phyloP scores from a whole-genome alignment of 164 flowering plant genomes.

The Magnolia changhungtana region DNA sequence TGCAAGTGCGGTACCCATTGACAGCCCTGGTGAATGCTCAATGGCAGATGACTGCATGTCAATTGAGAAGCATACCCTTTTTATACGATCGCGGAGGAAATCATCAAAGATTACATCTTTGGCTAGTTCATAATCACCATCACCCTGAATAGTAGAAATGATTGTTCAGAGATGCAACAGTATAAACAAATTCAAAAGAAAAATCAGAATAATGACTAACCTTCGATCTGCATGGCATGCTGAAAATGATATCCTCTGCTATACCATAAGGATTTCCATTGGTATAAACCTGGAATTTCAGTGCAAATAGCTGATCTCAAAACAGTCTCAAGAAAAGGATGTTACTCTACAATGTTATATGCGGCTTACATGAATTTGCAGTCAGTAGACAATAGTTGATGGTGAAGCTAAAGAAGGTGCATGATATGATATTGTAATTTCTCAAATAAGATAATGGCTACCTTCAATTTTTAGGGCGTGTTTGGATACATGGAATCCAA shows the following conservation, averaged over 20 bases:
- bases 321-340: not conserved
- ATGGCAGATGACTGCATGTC: not conserved
- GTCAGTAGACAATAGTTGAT: not conserved
- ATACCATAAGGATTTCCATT: constrained; percentile 94
- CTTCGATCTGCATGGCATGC: constrained; percentile 99
- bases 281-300: constrained; percentile 70
- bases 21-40: too few species aligned
- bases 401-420: not conserved
- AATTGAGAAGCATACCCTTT: constrained; percentile 46
- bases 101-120: constrained; percentile 78
- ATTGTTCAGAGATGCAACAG: not conserved
- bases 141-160: constrained; percentile 47
- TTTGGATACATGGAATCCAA: too few species aligned
- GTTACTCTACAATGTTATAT: not conserved
- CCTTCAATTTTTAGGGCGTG: too few species aligned
- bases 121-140: constrained; percentile 90
- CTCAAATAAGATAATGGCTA: not conserved
- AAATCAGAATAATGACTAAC: constrained; percentile 29
- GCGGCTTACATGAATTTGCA: not conserved
- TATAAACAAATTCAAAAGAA: not conserved
- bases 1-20: too few species aligned
- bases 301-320: not conserved
- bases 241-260: constrained; percentile 88
- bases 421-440: not conserved
- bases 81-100: constrained; percentile 63